Evolutionary conservation across 148 eudicot genomes (phyloP).

Genomic region (Silene latifolia): DNA sequence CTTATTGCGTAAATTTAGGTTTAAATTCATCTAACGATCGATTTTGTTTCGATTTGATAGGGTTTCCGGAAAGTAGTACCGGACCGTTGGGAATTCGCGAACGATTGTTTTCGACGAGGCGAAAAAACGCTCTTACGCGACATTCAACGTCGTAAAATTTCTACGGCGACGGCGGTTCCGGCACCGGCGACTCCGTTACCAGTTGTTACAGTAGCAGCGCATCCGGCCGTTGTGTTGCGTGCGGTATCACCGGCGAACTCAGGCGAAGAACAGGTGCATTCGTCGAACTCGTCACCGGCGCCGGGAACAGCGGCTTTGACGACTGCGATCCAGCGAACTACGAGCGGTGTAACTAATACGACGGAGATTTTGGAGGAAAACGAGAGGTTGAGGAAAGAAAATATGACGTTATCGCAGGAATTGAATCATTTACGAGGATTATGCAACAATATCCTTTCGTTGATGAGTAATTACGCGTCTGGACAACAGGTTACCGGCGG

Average conservation of each 20-base stretch:
- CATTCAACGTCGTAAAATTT: conserved; percentile 73
- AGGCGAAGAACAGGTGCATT: conserved; percentile 66
- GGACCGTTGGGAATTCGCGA: conserved; percentile 81
- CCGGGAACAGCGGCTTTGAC: conserved; percentile 12
- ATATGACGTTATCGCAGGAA: conserved; percentile 43
- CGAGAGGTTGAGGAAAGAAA: conserved; percentile 61
- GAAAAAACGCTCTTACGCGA: conserved; percentile 55
- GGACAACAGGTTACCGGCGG: conserved; percentile 38
- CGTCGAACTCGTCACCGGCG: conserved; percentile 62
- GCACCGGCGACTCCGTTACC: conserved; percentile 13
- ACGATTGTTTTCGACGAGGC: conserved; percentile 68
- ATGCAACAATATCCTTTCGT: conserved; percentile 39
- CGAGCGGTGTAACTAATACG: conserved; percentile 19
- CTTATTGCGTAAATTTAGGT: no score
- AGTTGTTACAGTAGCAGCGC: conserved; percentile 28
- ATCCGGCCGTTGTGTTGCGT: conserved; percentile 25
- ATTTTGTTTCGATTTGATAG: conserved; percentile 14
- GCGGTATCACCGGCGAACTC: conserved; percentile 48
- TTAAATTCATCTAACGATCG: neutral
- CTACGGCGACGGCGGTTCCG: conserved; percentile 14
- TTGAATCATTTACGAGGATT: conserved; percentile 52
- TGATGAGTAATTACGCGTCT: conserved; percentile 54
- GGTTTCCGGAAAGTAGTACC: conserved; percentile 50
- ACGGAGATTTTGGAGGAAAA: conserved; percentile 69
- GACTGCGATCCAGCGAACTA: conserved; percentile 1